A percentile compares a stretch with the other conserved stretches of the same genome.
phyloP scores from a whole-genome alignment of 139 green algal species.

The Chlorella sp. region DNA sequence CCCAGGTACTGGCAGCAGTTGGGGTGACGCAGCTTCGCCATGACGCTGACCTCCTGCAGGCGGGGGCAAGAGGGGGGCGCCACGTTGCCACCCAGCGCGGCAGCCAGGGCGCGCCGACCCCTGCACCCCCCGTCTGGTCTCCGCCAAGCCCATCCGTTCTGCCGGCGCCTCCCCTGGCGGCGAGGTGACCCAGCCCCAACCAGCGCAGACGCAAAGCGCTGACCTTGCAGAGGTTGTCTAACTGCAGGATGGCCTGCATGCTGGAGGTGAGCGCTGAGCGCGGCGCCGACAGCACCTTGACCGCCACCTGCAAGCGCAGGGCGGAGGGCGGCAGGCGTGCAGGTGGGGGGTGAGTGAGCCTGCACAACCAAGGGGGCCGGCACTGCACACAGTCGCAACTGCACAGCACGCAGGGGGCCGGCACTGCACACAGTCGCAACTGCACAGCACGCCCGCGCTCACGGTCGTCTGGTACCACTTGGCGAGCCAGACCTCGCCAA shows the following conservation, averaged over 20 bases:
- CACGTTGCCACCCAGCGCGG: not conserved
- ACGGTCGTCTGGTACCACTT: conserved; percentile 48
- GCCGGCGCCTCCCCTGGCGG: no score
- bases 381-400: not conserved
- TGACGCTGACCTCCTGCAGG: conserved; percentile 39
- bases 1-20: conserved; percentile 59
- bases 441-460: not conserved
- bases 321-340: no score
- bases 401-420: not conserved
- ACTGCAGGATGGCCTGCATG: not conserved
- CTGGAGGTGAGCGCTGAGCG: not conserved
- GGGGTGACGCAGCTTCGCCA: conserved; percentile 45
- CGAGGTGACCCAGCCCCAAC: no score
- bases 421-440: not conserved
- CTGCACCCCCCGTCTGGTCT: no score
- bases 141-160: no score
- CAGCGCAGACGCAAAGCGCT: no score
- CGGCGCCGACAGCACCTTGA: conserved; percentile 45
- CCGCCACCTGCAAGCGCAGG: no score
- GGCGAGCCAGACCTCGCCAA: conserved; percentile 56
- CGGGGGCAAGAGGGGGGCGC: not conserved
- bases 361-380: not conserved
- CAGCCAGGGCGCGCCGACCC: not conserved
- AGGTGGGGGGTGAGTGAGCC: no score
- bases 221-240: conserved; percentile 20